A percentile compares a stretch with the other conserved stretches of the same genome.
phyloP scores from a whole-genome alignment of 495 filamentous ascomycete genomes.

The Delitschia confertaspora region DNA sequence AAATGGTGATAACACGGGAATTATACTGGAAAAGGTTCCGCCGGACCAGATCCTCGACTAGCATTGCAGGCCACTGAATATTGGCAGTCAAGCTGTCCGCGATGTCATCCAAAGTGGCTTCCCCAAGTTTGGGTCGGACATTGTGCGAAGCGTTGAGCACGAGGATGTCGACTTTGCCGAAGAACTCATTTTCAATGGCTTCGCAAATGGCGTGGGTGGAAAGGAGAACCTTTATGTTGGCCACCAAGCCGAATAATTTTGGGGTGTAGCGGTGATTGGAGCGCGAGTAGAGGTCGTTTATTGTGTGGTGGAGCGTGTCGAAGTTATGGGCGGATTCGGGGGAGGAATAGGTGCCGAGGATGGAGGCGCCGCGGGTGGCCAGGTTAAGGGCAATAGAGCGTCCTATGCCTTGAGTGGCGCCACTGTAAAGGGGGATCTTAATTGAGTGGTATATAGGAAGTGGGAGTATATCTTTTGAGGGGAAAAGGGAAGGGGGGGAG shows the following conservation, averaged over 20 bases:
- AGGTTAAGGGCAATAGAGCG: conserved; percentile 28
- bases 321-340: conserved; percentile 24
- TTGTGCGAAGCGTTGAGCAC: conserved; percentile 18
- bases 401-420: conserved; percentile 30
- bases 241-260: conserved; percentile 20
- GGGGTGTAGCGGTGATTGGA: not conserved
- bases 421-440: conserved; percentile 9
- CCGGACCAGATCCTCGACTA: conserved; percentile 23
- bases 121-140: conserved; percentile 9
- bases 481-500: not conserved
- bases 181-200: conserved; percentile 9
- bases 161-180: conserved; percentile 23
- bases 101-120: conserved; percentile 15
- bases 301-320: conserved; percentile 25
- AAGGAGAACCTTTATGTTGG: conserved; percentile 23
- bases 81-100: conserved; percentile 14
- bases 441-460: not conserved
- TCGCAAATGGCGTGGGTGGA: conserved; percentile 2
- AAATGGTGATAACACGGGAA: conserved; percentile 19
- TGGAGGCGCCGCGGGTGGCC: conserved; percentile 20
- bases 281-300: conserved; percentile 19
- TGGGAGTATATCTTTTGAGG: not conserved
- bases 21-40: conserved; percentile 11
- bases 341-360: conserved; percentile 28
- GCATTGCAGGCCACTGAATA: conserved; percentile 18